Evolutionary conservation across 441 rosid species (phyloP).

Genomic region (Manihot esculenta): DNA sequence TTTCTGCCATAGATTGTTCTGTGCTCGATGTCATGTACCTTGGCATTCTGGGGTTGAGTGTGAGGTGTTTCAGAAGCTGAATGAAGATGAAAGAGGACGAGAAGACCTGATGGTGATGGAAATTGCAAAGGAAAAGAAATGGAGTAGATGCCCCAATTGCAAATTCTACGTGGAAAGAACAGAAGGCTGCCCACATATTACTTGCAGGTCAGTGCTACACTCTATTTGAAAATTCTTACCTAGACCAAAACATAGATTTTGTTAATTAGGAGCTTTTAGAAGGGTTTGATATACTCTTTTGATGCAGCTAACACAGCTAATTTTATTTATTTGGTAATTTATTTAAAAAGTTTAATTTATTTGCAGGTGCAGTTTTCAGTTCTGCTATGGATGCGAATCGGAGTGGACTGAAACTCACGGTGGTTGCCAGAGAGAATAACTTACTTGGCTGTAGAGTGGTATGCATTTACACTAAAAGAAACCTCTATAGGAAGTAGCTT

Average conservation of each 20-base stretch:
- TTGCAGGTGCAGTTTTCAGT: conserved; percentile 44
- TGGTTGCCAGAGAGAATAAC: conserved; percentile 29
- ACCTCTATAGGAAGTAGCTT: no score
- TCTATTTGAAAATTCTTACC: no score
- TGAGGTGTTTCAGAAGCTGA: conserved; percentile 32
- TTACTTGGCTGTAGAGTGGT: no score
- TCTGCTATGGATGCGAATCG: conserved; percentile 48
- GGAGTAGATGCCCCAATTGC: conserved; percentile 47
- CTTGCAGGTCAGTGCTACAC: conserved; percentile 37
- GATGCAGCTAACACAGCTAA: no score
- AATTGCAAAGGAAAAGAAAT: conserved; percentile 38
- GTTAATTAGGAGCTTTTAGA: no score
- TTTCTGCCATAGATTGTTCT: conserved; percentile 45
- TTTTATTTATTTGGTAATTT: no score
- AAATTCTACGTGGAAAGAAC: conserved; percentile 47
- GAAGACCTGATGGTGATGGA: conserved; percentile 42
- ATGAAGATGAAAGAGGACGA: conserved; percentile 36
- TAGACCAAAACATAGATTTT: no score
- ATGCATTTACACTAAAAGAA: no score
- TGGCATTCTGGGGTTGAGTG: conserved; percentile 48
- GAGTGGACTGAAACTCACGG: conserved; percentile 32
- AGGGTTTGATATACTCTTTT: accelerated
- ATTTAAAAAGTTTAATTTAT: no score
- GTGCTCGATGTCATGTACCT: conserved; percentile 38
- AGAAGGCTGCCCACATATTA: conserved; percentile 42